Percentiles rank a stretch among this genome's conserved stretches.
These are phyloP conservation scores for Cicer judaicum DNA, from an alignment of 306 rosid species.

Conservation along the genomic window DNA sequence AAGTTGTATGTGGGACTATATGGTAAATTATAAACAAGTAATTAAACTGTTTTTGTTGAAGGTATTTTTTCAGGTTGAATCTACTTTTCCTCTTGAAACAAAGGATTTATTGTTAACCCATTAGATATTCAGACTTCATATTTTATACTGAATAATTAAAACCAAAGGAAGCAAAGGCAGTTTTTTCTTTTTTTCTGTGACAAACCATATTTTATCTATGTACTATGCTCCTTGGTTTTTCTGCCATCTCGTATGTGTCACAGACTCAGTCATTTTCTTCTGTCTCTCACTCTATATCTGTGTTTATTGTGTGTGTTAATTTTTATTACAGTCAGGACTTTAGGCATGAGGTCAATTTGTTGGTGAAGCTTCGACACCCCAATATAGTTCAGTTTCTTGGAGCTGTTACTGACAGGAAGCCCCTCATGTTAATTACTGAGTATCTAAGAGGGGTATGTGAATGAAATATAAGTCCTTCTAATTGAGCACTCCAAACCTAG, in stretches of 20 bases:
- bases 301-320: slow-evolving; percentile 11
- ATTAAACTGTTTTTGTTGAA: slow-evolving; percentile 23
- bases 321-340: slow-evolving; percentile 82
- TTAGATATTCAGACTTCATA: slow-evolving; percentile 17
- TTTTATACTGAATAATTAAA: slow-evolving; percentile 25
- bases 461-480: slow-evolving; percentile 37
- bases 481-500: slow-evolving; percentile 30
- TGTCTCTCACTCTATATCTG: not conserved
- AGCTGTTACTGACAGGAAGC: slow-evolving; percentile 96
- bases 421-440: slow-evolving; percentile 94
- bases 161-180: slow-evolving; percentile 3
- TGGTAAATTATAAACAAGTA: slow-evolving; percentile 30
- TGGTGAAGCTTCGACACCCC: slow-evolving; percentile 99
- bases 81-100: slow-evolving; percentile 14
- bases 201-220: slow-evolving; percentile 18
- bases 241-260: slow-evolving; percentile 12
- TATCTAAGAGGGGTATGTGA: slow-evolving; percentile 88
- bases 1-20: slow-evolving; percentile 16
- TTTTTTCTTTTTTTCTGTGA: slow-evolving; percentile 14
- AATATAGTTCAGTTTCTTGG: slow-evolving; percentile 99
- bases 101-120: slow-evolving; percentile 18
- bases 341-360: slow-evolving; percentile 91
- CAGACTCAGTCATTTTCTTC: not conserved
- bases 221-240: slow-evolving; percentile 10
- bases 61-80: slow-evolving; percentile 21